Percentiles rank a stretch among this genome's conserved stretches.
phyloP scores from a whole-genome alignment of 2,329 filamentous ascomycete genomes.

The Cordyceps fumosorosea region DNA sequence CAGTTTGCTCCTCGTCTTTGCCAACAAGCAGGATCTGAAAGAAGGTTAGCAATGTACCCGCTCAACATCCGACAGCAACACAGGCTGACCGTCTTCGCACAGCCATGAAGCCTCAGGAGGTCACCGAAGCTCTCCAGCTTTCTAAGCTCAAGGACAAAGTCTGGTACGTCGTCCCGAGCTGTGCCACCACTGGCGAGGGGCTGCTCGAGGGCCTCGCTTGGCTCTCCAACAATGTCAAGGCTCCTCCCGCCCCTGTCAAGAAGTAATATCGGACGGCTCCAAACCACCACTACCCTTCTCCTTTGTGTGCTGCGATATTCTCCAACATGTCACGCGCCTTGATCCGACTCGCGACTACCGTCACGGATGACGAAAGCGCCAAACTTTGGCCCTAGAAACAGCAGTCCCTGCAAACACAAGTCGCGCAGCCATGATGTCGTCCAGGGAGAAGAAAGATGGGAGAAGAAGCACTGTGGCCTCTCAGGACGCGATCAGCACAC shows the following conservation, averaged over 20 bases:
- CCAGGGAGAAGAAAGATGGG: not conserved
- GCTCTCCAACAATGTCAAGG: constrained; percentile 80
- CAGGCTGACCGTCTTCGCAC: constrained; percentile 12
- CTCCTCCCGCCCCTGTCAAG: constrained; percentile 47
- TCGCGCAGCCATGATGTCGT: not conserved
- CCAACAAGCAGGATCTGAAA: constrained; percentile 95
- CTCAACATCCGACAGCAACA: not conserved
- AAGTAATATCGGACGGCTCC: constrained; percentile 32
- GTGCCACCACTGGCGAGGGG: constrained; percentile 74
- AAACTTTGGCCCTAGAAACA: not conserved
- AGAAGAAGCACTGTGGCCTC: not conserved
- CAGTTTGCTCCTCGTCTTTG: constrained; percentile 87
- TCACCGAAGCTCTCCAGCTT: constrained; percentile 71
- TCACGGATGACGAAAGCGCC: not conserved
- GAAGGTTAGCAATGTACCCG: constrained; percentile 49
- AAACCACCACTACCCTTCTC: not conserved
- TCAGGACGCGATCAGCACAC: not conserved
- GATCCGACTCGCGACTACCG: not conserved
- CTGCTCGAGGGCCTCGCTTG: constrained; percentile 75
- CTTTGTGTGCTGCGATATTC: not conserved
- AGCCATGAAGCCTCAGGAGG: constrained; percentile 75
- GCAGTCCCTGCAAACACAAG: not conserved
- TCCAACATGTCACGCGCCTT: not conserved
- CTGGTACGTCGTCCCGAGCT: constrained; percentile 80
- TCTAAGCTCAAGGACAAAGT: constrained; percentile 74